Percentiles rank a stretch among this genome's conserved stretches.
Evolutionary conservation across 768 basidiomycete species (phyloP).

Genomic region (Cystofilobasidium capitatum): DNA sequence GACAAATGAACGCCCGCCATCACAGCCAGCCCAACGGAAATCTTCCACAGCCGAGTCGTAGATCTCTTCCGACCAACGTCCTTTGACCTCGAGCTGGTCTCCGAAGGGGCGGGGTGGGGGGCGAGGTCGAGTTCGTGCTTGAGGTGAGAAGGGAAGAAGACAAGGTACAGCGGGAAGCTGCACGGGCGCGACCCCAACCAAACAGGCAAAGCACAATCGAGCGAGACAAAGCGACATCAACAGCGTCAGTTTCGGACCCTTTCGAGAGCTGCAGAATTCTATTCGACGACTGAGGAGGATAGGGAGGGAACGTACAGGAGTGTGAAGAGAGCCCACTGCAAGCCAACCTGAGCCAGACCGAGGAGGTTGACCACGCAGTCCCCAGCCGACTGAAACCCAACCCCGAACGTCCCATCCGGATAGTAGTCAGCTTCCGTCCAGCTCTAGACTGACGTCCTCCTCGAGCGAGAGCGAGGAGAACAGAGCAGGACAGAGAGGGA

Average conservation of each 20-base stretch:
- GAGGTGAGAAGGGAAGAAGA: conserved; percentile 77
- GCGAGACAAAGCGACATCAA: not conserved
- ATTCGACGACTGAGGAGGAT: not conserved
- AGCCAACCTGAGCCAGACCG: conserved; percentile 67
- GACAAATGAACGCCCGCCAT: not conserved
- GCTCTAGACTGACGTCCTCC: not conserved
- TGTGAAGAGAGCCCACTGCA: conserved; percentile 78
- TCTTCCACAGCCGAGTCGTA: not conserved
- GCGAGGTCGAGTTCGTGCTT: conserved; percentile 47
- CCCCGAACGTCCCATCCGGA: not conserved
- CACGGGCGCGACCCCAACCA: not conserved
- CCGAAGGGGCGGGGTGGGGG: too few relatives aligned
- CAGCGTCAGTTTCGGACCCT: not conserved
- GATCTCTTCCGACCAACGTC: not conserved
- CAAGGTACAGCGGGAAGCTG: conserved; percentile 80
- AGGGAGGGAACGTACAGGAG: conserved; percentile 56
- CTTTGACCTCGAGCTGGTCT: too few relatives aligned
- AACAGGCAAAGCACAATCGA: not conserved
- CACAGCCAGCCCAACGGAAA: not conserved
- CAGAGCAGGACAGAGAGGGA: too few relatives aligned
- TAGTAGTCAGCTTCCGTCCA: not conserved
- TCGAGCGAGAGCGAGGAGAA: not conserved
- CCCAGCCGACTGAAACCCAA: conserved; percentile 52
- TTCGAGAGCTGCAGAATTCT: too few relatives aligned
- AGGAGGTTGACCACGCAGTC: conserved; percentile 69